Conservation (phyloP, 192 early-diverging fungal species). For the Phycomyces blakesleeanus region DNA sequence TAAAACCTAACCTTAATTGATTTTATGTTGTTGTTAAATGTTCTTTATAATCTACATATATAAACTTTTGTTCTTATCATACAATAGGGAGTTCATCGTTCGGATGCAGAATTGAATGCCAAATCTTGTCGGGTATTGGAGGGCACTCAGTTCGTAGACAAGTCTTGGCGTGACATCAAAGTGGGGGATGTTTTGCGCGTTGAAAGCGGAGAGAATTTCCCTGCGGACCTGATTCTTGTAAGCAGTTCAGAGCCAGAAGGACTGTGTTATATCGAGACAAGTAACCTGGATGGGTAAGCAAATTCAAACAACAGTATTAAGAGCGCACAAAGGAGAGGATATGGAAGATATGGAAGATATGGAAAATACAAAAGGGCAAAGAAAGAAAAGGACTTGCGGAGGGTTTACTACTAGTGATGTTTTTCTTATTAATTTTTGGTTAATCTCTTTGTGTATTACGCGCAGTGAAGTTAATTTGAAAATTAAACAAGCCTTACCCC, state of each 20-base stretch:
- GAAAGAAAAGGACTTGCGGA: no score
- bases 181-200: slow-evolving; percentile 94
- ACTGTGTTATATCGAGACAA: slow-evolving; percentile 96
- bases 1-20: neutral
- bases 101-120: slow-evolving; percentile 72
- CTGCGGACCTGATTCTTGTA: slow-evolving; percentile 87
- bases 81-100: slow-evolving; percentile 46
- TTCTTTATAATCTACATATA: no score
- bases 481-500: slow-evolving; percentile 87
- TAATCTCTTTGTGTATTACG: neutral
- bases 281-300: slow-evolving; percentile 87
- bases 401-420: no score
- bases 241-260: slow-evolving; percentile 94
- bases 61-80: neutral
- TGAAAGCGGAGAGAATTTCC: slow-evolving; percentile 84
- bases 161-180: slow-evolving; percentile 74
- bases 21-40: neutral
- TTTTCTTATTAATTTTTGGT: no score
- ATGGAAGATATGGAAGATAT: no score
- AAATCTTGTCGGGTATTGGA: slow-evolving; percentile 57
- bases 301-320: no score
- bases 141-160: slow-evolving; percentile 66
- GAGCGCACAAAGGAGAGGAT: no score
- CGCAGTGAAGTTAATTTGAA: slow-evolving; percentile 93
- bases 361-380: no score